These are phyloP conservation scores for Rutstroemia sp. DNA, from an alignment of 2,329 filamentous ascomycete species.

Conservation along the genomic window DNA sequence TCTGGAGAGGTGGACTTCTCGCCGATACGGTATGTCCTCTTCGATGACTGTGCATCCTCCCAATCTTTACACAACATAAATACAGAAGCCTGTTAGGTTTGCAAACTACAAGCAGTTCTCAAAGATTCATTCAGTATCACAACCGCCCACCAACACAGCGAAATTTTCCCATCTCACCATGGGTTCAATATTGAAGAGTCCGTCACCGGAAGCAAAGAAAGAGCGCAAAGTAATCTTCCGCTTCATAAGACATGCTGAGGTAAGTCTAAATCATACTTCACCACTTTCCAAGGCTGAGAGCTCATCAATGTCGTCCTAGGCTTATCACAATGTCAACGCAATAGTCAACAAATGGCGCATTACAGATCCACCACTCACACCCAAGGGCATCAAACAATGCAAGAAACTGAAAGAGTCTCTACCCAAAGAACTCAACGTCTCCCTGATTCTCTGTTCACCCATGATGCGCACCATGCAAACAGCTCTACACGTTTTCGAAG, in stretches of 20 bases:
- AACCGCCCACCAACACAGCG: too few relatives aligned
- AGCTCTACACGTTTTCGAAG: neutral
- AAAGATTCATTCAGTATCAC: too few relatives aligned
- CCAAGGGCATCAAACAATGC: neutral
- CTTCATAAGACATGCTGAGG: neutral
- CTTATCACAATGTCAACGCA: neutral
- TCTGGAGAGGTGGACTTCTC: too few relatives aligned
- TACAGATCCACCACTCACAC: neutral
- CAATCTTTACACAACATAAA: too few relatives aligned
- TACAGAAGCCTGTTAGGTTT: too few relatives aligned
- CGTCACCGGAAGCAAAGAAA: too few relatives aligned
- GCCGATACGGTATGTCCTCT: too few relatives aligned
- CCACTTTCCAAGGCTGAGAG: neutral
- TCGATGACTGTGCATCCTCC: too few relatives aligned
- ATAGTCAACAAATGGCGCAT: neutral
- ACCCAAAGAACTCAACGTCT: neutral
- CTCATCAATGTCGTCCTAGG: neutral
- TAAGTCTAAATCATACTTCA: neutral
- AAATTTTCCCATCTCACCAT: too few relatives aligned
- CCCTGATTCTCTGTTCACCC: neutral
- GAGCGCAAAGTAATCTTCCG: neutral
- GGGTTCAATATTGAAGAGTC: too few relatives aligned
- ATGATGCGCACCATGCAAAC: neutral
- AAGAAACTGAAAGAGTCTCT: neutral
- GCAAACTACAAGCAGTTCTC: too few relatives aligned